Evolutionary conservation across 306 rosid species (phyloP), one percentile per base, ranked within the genome.

Genomic region (Canavalia ensiformis): DNA sequence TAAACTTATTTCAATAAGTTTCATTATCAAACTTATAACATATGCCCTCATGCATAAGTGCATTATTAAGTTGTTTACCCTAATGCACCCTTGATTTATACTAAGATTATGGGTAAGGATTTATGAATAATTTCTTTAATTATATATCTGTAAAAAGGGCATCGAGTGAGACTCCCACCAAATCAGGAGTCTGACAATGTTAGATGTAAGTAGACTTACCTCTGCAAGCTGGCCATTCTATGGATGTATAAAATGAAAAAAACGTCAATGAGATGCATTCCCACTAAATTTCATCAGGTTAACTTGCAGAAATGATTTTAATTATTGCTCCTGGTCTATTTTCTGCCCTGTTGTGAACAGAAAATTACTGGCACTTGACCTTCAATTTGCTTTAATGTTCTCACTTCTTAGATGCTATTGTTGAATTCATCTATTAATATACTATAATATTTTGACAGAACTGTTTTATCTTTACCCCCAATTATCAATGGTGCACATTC

Each of bases 401-500:
- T 42, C 7, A 44, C 54, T 66, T 69, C 31, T 46, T 46, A 50
- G 7, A 28, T 44, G 44, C 13, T n/a, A 13, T 55, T 76, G 46
- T 55, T 80, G 39, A 65, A 64, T 69, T 81, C 31, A 52, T 34
- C 52, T 82, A 66, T 49, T 79, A 68, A 84, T 68, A 31, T 74
- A 13, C 63, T 50, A 11, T 51, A 71, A 29, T 78, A 4, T 47
- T 63, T 78, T 78, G 75, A 29, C 96, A 93, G 99, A 86, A 89
- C 96, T 81, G 94, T 95, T 72, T 81, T 95, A 86, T 95, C 99
- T 37, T 78, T 95, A 50, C 99, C 99, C 9, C 99, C 99, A 50
- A 93, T 95, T 68, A 95, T 95, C 44, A 95, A 95, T 84, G 91
- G 98, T 74, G 97, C 98, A 12, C 97, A 90, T 81, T 93, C 99